Percentiles rank a stretch among this genome's conserved stretches.
These are phyloP conservation scores for Kitagawia praeruptora DNA, from an alignment of 129 eudicot genomes.

Conservation along the genomic window DNA sequence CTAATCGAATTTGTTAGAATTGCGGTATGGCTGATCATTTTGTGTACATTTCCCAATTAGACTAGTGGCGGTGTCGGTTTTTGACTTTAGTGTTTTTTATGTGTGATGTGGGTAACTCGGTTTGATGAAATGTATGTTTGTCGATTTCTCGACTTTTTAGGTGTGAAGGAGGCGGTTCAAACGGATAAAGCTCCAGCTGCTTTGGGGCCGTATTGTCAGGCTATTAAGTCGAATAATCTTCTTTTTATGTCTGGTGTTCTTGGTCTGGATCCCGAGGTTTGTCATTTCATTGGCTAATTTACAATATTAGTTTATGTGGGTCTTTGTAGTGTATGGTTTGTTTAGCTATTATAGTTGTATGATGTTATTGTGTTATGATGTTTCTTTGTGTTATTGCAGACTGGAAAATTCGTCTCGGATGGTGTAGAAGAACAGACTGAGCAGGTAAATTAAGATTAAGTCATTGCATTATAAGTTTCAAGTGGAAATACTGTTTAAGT, in stretches of 20 bases:
- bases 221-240: conserved; percentile 73
- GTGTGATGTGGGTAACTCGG: background rate
- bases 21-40: background rate
- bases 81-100: background rate
- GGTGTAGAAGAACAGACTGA: conserved; percentile 90
- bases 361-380: background rate
- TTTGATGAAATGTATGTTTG: background rate
- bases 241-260: conserved; percentile 85
- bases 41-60: background rate
- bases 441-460: conserved; percentile 46
- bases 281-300: background rate
- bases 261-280: conserved; percentile 91
- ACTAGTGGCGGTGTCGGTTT: background rate
- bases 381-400: conserved; percentile 44
- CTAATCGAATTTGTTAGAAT: background rate
- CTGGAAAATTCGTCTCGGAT: conserved; percentile 78
- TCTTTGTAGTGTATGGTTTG: background rate
- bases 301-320: background rate
- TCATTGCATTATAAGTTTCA: background rate
- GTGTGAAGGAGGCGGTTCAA: conserved; percentile 66
- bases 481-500: background rate
- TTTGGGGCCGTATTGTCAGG: conserved; percentile 91
- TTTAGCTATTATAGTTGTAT: background rate
- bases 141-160: conserved; percentile 16
- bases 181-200: conserved; percentile 98